Evolutionary conservation across 495 filamentous ascomycete species (phyloP), one percentile per base, ranked within the genome.

Genomic region (Aspergillus asperescens): DNA sequence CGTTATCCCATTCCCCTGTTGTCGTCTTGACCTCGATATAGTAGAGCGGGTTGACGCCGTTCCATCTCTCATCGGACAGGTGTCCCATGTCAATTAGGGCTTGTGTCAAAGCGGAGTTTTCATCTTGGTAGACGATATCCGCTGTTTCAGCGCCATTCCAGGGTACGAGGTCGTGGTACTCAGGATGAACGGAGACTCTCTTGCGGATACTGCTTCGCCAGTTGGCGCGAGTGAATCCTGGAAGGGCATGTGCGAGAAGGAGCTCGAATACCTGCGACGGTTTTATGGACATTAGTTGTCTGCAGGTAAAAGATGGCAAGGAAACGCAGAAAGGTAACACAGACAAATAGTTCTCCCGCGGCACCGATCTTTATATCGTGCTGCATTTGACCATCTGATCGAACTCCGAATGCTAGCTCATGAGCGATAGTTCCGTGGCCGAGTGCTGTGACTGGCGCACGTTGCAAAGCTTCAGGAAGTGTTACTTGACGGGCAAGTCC

Each of bases 21-120:
- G 47, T 49, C 13, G 47, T 39, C 32, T 49, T 49, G 32, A 49
- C 32, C 22, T 49, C 47, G 7, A 49, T 49, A 6, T 49, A 49
- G 15, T 49, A 49, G 19, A 13, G 37, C 5, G 47, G 47, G 4
- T 2, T 38, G 4, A 22, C 20, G 13, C n/a, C 47, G 4, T 2
- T 5, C 32, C 34, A 49, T 8, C 0, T 12, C 0, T 0, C n/a
- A 10, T 19, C 19, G 18, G 9, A 16, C 3, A 49, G 28, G 23
- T 16, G 13, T 1, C 47, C 32, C 5, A 7, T 27, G 7, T 28
- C 3, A 5, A 38, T 18, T 27, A 49, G 34, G 5, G 23, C 6
- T 39, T 1, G 27, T n/a, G 47, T 49, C 5, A 49, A 18, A 18
- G 23, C 47, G 5, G 32, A 38, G 32, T 38, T 28, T 10, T 31